Evolutionary conservation across 176 grass and related monocot species (phyloP), one percentile per base, ranked within the genome.

Genomic region (Secale cereale): DNA sequence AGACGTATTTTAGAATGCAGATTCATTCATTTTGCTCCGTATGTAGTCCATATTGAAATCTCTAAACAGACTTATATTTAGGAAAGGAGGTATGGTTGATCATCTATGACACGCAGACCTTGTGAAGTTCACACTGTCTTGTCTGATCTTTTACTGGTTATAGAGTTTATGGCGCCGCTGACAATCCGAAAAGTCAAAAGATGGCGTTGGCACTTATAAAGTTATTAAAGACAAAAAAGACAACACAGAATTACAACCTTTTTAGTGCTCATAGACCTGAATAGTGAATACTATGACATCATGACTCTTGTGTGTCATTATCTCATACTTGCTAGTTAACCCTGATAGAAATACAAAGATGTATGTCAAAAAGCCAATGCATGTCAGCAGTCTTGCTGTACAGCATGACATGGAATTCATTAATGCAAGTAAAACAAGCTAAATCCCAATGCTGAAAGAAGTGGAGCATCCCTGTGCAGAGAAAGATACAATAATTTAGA

Each of bases 321-420:
- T 87, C 80, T 90, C 68, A 87, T 87, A 80, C 85, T 83, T 87
- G 80, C 80, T 90, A 90, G 76, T 59, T 90, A 90, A 83, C 67
- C 89, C 85, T 90, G 80, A 79, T 67, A 79, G 29, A 87, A 87
- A 87, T 80, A 74, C 20, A 20, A 90, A 83, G 60, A 74, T 40
- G 70, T 59, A 75, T 31, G 39, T 65, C 80, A 90, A 87, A 76
- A 74, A 29, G 48, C 52, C 48, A 52, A 65, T 78, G 56, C 45
- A 83, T 36, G 80, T 84, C 85, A 87, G 89, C 27, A 35, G 75
- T 46, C 48, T 61, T 75, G 67, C 74, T 48, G 79, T 59, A 78
- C 46, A 82, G 64, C 59, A 82, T 65, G 59, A 74, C 26, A 82
- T 39, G 67, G 12, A 63, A 54, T 78, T 56, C 31, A n/a, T 56